These are phyloP conservation scores for Crithidia sp. DNA, from an alignment of 208 protist genomes.

Conservation along the genomic window DNA sequence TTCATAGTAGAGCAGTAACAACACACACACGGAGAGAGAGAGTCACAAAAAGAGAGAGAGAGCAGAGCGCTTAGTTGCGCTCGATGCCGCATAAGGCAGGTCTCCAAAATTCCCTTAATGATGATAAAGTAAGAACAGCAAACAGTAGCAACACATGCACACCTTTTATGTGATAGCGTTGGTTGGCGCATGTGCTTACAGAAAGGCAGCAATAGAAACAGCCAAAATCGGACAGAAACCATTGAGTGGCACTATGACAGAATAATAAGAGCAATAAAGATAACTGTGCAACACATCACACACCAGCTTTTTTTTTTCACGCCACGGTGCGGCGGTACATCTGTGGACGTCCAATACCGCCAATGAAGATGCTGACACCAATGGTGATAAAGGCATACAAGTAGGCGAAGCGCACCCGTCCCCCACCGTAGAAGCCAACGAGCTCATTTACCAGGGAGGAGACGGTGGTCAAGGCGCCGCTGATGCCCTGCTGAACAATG, in stretches of 20 bases:
- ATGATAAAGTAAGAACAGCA: no score
- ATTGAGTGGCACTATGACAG: not conserved
- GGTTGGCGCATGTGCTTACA: not conserved
- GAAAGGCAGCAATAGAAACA: no score
- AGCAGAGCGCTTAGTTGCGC: no score
- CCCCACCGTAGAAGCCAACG: conserved; percentile 31
- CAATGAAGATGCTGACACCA: conserved; percentile 35
- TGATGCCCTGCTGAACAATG: conserved; percentile 48
- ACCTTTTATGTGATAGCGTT: no score
- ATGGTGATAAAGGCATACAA: conserved; percentile 44
- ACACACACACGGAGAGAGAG: no score
- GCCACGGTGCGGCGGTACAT: conserved; percentile 25
- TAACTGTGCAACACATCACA: not conserved
- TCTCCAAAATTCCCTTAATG: no score
- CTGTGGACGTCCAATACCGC: conserved; percentile 39
- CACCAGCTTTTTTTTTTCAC: conserved; percentile 6
- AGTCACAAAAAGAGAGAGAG: no score
- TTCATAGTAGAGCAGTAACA: no score
- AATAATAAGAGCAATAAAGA: conserved; percentile 2
- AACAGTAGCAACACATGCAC: not conserved
- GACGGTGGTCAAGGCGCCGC: conserved; percentile 58
- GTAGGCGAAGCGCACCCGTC: conserved; percentile 31
- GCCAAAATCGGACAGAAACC: no score
- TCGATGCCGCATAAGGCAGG: no score
- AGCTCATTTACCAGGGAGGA: conserved; percentile 60